Evolutionary conservation across 2,329 filamentous ascomycete species (phyloP).

Genomic region (Aspergillus aculeatus): DNA sequence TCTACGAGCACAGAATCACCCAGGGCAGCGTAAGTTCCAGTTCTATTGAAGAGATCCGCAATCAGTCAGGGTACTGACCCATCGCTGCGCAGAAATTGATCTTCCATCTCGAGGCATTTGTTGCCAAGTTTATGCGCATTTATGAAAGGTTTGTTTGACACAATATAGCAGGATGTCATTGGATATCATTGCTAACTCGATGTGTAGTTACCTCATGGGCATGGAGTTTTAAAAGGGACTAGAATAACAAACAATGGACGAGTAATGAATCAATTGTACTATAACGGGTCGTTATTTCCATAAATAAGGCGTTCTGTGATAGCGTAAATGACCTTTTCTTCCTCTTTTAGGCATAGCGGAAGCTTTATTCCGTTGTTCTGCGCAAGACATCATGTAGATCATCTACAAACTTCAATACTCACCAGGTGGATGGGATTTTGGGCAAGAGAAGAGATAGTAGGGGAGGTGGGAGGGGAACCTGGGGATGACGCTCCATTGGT

Average conservation of each 20-base stretch:
- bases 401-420: too few species aligned
- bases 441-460: too few species aligned
- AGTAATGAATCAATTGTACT: slow-evolving; percentile 32
- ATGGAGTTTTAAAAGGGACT: slow-evolving; percentile 62
- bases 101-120: slow-evolving; percentile 96
- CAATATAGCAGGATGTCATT: not conserved
- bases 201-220: slow-evolving; percentile 59
- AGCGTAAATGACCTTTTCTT: not conserved
- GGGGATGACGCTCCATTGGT: too few species aligned
- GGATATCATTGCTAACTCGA: slow-evolving; percentile 43
- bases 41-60: not conserved
- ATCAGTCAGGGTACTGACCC: slow-evolving; percentile 3
- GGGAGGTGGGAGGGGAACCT: not conserved
- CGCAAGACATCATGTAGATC: too few species aligned
- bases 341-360: not conserved
- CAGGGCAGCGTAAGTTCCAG: slow-evolving; percentile 62
- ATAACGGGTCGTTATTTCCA: slow-evolving; percentile 6
- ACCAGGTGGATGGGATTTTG: too few species aligned
- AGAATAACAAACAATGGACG: slow-evolving; percentile 19
- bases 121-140: slow-evolving; percentile 97
- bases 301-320: not conserved
- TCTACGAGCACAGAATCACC: slow-evolving; percentile 93
- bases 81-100: slow-evolving; percentile 69
- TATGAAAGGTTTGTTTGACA: slow-evolving; percentile 73
- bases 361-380: not conserved